Evolutionary conservation across 495 filamentous ascomycete genomes (phyloP).

Genomic region (Penicillium longicatenatum): DNA sequence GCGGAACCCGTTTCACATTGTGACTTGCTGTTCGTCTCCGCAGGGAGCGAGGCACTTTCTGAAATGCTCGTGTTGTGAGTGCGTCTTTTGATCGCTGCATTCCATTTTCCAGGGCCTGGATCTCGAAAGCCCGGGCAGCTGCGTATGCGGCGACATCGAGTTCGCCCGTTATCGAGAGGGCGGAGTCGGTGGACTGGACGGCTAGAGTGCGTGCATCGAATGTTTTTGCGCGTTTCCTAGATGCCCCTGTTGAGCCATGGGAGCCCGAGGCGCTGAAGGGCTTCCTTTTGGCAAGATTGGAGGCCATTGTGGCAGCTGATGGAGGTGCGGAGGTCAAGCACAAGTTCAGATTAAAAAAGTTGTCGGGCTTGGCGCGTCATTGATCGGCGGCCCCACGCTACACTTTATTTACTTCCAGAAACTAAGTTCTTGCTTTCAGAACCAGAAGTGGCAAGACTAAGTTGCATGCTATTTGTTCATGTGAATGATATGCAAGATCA

Average conservation of each 20-base stretch:
- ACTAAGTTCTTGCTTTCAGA: too few relatives aligned
- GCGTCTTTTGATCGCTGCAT: slow-evolving; percentile 71
- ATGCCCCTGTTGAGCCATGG: slow-evolving; percentile 27
- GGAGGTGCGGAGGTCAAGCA: slow-evolving; percentile 11
- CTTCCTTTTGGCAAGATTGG: slow-evolving; percentile 41
- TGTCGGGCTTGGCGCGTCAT: slow-evolving; percentile 34
- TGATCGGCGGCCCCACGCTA: slow-evolving; percentile 12
- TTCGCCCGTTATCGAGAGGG: slow-evolving; percentile 71
- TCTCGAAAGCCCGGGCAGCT: slow-evolving; percentile 81
- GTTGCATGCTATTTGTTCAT: too few relatives aligned
- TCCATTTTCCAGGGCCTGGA: slow-evolving; percentile 76
- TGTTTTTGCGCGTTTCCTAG: slow-evolving; percentile 65
- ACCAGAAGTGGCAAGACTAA: too few relatives aligned
- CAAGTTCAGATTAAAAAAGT: slow-evolving; percentile 25
- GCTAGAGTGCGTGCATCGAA: slow-evolving; percentile 70
- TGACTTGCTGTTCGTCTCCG: slow-evolving; percentile 88
- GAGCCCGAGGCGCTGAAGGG: slow-evolving; percentile 19
- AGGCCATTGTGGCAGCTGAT: slow-evolving; percentile 35
- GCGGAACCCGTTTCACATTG: slow-evolving; percentile 91
- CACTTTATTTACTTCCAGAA: background rate
- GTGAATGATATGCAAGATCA: background rate
- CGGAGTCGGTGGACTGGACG: slow-evolving; percentile 69
- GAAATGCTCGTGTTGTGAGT: slow-evolving; percentile 77
- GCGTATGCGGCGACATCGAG: slow-evolving; percentile 83
- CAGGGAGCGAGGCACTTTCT: slow-evolving; percentile 82